These are phyloP conservation scores for Colletotrichum sansevieriae DNA, from an alignment of 2,329 filamentous ascomycete genomes.

Conservation along the genomic window DNA sequence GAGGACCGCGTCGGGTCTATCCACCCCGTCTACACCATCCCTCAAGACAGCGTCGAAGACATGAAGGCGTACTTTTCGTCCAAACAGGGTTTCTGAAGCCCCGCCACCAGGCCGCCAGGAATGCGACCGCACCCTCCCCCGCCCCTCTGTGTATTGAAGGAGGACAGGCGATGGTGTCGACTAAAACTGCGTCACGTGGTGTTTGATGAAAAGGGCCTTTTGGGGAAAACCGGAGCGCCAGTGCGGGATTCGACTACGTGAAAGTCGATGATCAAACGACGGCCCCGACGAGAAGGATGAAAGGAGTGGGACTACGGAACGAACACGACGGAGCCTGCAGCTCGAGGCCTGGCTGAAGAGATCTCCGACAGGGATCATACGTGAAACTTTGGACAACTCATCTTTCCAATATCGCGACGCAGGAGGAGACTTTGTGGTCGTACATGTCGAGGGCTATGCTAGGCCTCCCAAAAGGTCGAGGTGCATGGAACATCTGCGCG, in stretches of 20 bases:
- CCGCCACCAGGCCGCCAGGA: constrained; percentile 25
- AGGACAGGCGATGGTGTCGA: not conserved
- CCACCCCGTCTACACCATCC: constrained; percentile 89
- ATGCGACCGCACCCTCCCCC: constrained; percentile 32
- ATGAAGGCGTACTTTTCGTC: constrained; percentile 75
- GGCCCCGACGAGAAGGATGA: not conserved
- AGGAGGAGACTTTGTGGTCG: constrained; percentile 25
- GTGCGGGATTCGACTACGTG: constrained; percentile 18
- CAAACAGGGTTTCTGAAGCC: constrained; percentile 66
- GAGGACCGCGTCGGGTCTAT: constrained; percentile 77
- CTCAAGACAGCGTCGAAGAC: constrained; percentile 74
- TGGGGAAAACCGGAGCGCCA: constrained; percentile 10
- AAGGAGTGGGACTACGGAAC: constrained; percentile 8
- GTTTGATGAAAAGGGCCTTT: not conserved
- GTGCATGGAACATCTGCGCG: constrained; percentile 29
- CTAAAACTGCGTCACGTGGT: constrained; percentile 27
- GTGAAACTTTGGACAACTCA: constrained; percentile 40
- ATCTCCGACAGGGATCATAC: constrained; percentile 36
- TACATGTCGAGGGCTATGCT: constrained; percentile 26
- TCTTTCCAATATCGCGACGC: constrained; percentile 32
- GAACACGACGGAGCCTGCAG: constrained; percentile 34
- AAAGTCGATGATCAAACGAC: constrained; percentile 13
- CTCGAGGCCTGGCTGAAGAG: constrained; percentile 22
- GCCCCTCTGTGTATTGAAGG: constrained; percentile 9
- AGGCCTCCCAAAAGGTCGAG: constrained; percentile 31